These are phyloP conservation scores for Lantana camara DNA, from an alignment of 257 asterid species.

Conservation along the genomic window DNA sequence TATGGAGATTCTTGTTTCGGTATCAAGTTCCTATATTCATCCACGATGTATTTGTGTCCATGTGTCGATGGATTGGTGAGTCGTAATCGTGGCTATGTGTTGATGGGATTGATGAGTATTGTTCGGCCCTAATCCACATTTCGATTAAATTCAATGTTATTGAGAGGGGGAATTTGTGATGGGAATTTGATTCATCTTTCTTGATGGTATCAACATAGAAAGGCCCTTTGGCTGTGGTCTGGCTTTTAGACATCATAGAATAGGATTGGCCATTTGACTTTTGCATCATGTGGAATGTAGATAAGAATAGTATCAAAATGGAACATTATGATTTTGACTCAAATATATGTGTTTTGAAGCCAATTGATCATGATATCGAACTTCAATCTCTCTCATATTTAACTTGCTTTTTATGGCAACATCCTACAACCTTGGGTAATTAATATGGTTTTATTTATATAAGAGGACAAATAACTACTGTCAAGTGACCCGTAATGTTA, in stretches of 20 bases:
- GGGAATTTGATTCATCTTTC: conserved; percentile 1
- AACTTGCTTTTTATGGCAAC: too few species aligned
- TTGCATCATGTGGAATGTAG: not conserved
- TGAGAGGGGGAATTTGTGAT: too few species aligned
- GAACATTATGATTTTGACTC: conserved; percentile 26
- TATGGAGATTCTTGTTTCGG: conserved; percentile 18
- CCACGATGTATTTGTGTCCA: not conserved
- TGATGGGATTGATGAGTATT: not conserved
- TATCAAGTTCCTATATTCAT: conserved; percentile 29
- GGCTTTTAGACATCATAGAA: not conserved
- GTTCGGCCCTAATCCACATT: conserved; percentile 12
- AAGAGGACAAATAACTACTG: not conserved
- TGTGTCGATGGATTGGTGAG: not conserved
- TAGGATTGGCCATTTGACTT: not conserved
- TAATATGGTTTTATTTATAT: too few species aligned
- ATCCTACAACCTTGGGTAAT: too few species aligned
- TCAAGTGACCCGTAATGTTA: not conserved
- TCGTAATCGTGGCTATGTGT: conserved; percentile 1
- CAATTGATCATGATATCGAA: not conserved
- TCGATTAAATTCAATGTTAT: too few species aligned
- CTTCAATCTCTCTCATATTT: not conserved
- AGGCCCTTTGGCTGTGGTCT: not conserved
- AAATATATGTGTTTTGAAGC: not conserved
- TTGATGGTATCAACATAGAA: not conserved
- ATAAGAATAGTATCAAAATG: conserved; percentile 5